A percentile compares a stretch with the other conserved stretches of the same genome.
Evolutionary conservation across 148 eudicot species (phyloP).

Genomic region (Rhododendron ovatum): DNA sequence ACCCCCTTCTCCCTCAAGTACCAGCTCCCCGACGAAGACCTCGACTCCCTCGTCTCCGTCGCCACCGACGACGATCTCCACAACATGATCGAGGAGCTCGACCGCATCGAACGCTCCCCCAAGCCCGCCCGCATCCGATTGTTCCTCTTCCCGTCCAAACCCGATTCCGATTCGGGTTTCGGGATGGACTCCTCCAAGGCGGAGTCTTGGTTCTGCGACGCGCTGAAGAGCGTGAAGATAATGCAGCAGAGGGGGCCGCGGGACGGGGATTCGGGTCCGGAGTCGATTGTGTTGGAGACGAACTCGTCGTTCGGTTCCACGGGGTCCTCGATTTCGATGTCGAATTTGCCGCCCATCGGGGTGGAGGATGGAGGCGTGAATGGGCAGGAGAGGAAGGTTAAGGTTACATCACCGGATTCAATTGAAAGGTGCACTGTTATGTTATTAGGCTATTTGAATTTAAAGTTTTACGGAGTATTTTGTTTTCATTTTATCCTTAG

Average conservation of each 20-base stretch:
- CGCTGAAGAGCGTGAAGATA: constrained; percentile 45
- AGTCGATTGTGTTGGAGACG: constrained; percentile 61
- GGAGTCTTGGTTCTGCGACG: constrained; percentile 65
- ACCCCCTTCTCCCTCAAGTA: constrained; percentile 52
- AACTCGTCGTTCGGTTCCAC: constrained; percentile 69
- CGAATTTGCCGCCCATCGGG: constrained; percentile 49
- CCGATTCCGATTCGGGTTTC: constrained; percentile 12
- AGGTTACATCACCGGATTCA: constrained; percentile 41
- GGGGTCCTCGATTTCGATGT: constrained; percentile 53
- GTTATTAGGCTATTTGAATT: too few relatives aligned
- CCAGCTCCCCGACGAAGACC: constrained; percentile 79
- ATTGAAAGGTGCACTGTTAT: constrained; percentile 46
- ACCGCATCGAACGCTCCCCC: constrained; percentile 30
- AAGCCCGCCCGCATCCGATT: constrained; percentile 53
- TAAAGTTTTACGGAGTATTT: too few relatives aligned
- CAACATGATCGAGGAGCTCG: constrained; percentile 82
- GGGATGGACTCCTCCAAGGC: constrained; percentile 44
- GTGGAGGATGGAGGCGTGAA: constrained; percentile 41
- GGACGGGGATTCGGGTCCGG: constrained; percentile 36
- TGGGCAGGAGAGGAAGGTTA: constrained; percentile 36
- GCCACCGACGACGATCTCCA: constrained; percentile 69
- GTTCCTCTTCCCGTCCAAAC: constrained; percentile 51
- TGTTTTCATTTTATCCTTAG: too few relatives aligned
- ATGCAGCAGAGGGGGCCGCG: constrained; percentile 31
- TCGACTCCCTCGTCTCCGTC: constrained; percentile 76